phyloP scores from a whole-genome alignment of 192 early-diverging fungal genomes.

The Gryganskiella cystojenkinii region DNA sequence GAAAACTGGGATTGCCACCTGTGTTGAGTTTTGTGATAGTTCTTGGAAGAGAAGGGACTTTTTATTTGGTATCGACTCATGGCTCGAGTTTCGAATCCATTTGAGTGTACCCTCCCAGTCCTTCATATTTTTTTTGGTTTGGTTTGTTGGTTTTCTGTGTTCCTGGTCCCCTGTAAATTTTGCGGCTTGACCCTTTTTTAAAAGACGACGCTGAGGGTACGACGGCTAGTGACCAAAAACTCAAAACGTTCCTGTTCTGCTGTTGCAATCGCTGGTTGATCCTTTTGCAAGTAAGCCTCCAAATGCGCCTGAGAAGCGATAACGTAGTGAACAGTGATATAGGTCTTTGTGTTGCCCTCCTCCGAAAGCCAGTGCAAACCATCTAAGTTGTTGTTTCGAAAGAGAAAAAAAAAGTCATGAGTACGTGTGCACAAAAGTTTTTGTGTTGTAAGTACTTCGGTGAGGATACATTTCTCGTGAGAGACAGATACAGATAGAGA shows the following conservation, averaged over 20 bases:
- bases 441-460: background rate
- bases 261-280: conserved; percentile 36
- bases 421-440: background rate
- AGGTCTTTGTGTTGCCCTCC: conserved; percentile 47
- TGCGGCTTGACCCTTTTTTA: conserved; percentile 10
- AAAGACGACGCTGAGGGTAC: conserved; percentile 48
- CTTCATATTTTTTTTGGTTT: too few species aligned
- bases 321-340: conserved; percentile 52
- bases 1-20: too few species aligned
- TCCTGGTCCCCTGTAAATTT: too few species aligned
- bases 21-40: too few species aligned
- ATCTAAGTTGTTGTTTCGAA: conserved; percentile 14
- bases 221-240: conserved; percentile 48
- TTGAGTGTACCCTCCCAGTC: too few species aligned
- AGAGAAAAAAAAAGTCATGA: background rate
- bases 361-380: conserved; percentile 50
- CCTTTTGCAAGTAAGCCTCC: conserved; percentile 26
- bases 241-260: conserved; percentile 46
- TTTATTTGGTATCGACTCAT: too few species aligned
- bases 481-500: background rate
- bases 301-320: conserved; percentile 38
- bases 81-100: too few species aligned
- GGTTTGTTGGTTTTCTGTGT: too few species aligned
- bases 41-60: too few species aligned
- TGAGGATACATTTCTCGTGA: too few species aligned